Evolutionary conservation across 164 flowering plant species (phyloP).

Genomic region (Houttuynia cordata): DNA sequence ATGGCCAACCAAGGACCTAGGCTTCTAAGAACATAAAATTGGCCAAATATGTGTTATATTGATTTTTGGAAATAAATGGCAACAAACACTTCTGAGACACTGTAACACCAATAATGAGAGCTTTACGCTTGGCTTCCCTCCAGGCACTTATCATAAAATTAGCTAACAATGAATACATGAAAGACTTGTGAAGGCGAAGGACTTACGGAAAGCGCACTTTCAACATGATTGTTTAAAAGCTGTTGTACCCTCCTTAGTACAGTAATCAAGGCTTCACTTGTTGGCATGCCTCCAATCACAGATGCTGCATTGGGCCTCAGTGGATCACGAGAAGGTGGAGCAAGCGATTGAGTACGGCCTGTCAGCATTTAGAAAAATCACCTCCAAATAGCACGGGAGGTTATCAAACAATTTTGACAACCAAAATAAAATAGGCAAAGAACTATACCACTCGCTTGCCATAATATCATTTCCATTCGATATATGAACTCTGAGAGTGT

Average conservation of each 20-base stretch:
- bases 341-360: constrained; percentile 36
- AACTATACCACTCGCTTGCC: constrained; percentile 38
- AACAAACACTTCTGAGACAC: too few species aligned
- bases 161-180: neutral
- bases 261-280: constrained; percentile 56
- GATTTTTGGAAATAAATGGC: too few species aligned
- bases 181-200: neutral
- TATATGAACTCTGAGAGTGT: constrained; percentile 72
- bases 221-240: constrained; percentile 50
- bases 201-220: constrained; percentile 40
- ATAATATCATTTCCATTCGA: constrained; percentile 59
- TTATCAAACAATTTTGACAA: neutral
- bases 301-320: constrained; percentile 36
- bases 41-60: too few species aligned
- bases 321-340: constrained; percentile 21
- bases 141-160: too few species aligned
- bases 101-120: too few species aligned
- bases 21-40: too few species aligned
- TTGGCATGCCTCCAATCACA: constrained; percentile 43
- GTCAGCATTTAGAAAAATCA: neutral
- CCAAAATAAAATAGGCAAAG: neutral
- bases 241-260: constrained; percentile 53
- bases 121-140: too few species aligned
- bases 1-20: too few species aligned
- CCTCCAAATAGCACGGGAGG: neutral